Evolutionary conservation across 768 basidiomycete genomes (phyloP).

Genomic region (Gelatoporia subvermispora): DNA sequence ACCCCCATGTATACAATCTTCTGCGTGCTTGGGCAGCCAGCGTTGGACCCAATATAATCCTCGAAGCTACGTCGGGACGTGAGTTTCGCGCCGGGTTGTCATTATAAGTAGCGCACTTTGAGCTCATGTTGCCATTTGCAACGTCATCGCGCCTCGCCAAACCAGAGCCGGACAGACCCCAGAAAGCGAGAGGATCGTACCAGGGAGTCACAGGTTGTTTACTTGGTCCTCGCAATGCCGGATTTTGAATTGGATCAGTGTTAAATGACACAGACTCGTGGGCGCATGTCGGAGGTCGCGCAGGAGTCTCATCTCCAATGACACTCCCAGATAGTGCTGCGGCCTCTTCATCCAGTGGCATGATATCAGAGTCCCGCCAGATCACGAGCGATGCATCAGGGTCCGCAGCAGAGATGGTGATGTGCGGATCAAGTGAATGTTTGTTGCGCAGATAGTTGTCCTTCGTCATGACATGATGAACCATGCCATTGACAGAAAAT

Average conservation of each 20-base stretch:
- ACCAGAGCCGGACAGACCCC: conserved; percentile 27
- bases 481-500: conserved; percentile 62
- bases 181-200: conserved; percentile 35
- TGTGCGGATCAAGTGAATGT: conserved; percentile 50
- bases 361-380: conserved; percentile 70
- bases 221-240: conserved; percentile 36
- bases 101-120: conserved; percentile 42
- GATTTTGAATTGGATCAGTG: conserved; percentile 48
- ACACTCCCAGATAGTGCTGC: conserved; percentile 24
- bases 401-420: conserved; percentile 33
- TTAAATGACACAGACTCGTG: conserved; percentile 73
- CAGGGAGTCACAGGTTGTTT: conserved; percentile 31
- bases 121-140: conserved; percentile 42
- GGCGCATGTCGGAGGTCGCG: conserved; percentile 46
- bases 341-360: conserved; percentile 47
- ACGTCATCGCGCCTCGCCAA: conserved; percentile 51
- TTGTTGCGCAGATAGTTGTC: conserved; percentile 67
- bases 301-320: conserved; percentile 10
- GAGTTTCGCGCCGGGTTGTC: not conserved
- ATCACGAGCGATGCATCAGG: conserved; percentile 58
- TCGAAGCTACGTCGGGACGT: conserved; percentile 48
- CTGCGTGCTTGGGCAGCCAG: conserved; percentile 70
- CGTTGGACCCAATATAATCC: conserved; percentile 57
- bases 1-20: conserved; percentile 84
- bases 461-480: conserved; percentile 66